phyloP scores from a whole-genome alignment of 1,284 basidiomycete species.

The Neonothopanus nambi region DNA sequence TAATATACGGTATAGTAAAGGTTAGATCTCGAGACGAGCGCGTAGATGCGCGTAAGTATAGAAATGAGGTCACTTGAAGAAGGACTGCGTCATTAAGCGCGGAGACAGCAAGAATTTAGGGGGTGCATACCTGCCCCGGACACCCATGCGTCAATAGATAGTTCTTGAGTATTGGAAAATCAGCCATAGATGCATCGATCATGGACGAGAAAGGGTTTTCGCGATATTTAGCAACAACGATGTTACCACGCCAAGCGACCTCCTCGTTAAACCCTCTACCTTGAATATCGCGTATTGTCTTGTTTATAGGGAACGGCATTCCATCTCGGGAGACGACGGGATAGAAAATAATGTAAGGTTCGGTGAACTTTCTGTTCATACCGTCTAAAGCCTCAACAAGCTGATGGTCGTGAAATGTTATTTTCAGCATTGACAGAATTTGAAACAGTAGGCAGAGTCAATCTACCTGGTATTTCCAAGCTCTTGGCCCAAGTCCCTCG shows the following conservation, averaged over 20 bases:
- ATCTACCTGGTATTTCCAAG: slow-evolving; percentile 72
- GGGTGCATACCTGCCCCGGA: slow-evolving; percentile 31
- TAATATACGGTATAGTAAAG: slow-evolving; percentile 9
- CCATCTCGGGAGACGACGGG: slow-evolving; percentile 71
- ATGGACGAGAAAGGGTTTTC: slow-evolving; percentile 68
- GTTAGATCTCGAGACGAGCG: slow-evolving; percentile 1
- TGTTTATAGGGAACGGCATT: slow-evolving; percentile 78
- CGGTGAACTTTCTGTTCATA: slow-evolving; percentile 73
- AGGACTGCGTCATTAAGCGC: neutral
- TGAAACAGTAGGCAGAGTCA: neutral
- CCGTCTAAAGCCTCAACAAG: slow-evolving; percentile 72
- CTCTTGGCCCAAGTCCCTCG: slow-evolving; percentile 61
- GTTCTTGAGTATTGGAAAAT: slow-evolving; percentile 78
- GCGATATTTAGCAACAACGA: slow-evolving; percentile 72
- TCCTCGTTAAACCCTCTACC: slow-evolving; percentile 57
- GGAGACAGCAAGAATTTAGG: neutral
- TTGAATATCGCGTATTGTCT: slow-evolving; percentile 71
- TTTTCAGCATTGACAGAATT: neutral
- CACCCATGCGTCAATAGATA: slow-evolving; percentile 66
- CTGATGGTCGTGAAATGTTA: slow-evolving; percentile 35
- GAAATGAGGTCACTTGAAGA: too few relatives aligned
- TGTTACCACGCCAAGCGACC: slow-evolving; percentile 74
- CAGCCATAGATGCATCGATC: slow-evolving; percentile 74
- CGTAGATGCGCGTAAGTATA: too few relatives aligned
- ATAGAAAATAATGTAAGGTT: slow-evolving; percentile 79